Evolutionary conservation across 2,329 filamentous ascomycete species (phyloP).

Genomic region (Penicillium palitans): DNA sequence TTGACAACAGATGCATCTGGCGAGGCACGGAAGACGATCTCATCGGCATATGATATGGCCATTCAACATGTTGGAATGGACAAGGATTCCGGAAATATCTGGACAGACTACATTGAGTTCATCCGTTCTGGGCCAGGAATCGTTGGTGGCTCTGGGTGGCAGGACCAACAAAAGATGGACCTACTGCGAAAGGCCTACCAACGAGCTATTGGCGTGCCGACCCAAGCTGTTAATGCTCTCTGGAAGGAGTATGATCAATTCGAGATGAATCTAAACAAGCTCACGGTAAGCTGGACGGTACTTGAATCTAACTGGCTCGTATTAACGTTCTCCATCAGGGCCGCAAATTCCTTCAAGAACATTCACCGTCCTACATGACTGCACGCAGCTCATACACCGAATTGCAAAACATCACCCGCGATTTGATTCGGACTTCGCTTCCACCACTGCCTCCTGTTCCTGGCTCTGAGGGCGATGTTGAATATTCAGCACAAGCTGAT

Average conservation of each 20-base stretch:
- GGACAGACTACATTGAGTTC: constrained; percentile 94
- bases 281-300: constrained; percentile 60
- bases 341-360: constrained; percentile 90
- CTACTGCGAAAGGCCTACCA: constrained; percentile 88
- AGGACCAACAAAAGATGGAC: constrained; percentile 98
- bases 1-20: constrained; percentile 76
- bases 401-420: constrained; percentile 81
- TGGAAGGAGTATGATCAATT: constrained; percentile 99
- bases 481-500: constrained; percentile 79
- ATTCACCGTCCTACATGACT: constrained; percentile 92
- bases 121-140: constrained; percentile 83
- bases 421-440: constrained; percentile 72
- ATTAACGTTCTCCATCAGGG: constrained; percentile 55
- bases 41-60: constrained; percentile 88
- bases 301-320: not conserved
- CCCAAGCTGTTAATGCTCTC: constrained; percentile 74
- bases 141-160: constrained; percentile 84
- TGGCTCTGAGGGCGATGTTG: constrained; percentile 82
- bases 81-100: constrained; percentile 83
- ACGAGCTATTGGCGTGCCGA: constrained; percentile 82
- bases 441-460: constrained; percentile 78
- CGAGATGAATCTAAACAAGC: constrained; percentile 89
- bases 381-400: constrained; percentile 87
- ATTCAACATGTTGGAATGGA: constrained; percentile 88
- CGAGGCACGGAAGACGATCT: constrained; percentile 73